A percentile compares a stretch with the other conserved stretches of the same genome.
Conservation (phyloP, 2,329 filamentous ascomycete species). For the Metarhizium anisopliae region DNA sequence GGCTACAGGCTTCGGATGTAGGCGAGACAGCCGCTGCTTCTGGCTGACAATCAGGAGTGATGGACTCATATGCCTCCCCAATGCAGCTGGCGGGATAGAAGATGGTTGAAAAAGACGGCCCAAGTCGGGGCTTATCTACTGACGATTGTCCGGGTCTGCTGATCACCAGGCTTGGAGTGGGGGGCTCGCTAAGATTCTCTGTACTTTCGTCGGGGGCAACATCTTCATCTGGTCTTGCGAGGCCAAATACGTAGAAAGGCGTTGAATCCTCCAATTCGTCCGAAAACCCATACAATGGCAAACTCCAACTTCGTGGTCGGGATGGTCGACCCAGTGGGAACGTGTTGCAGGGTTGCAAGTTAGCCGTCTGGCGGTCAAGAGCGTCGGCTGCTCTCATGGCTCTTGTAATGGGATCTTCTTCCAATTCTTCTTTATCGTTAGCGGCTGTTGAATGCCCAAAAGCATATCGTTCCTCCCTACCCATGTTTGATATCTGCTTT, state of each 20-base stretch:
- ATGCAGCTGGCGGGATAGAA: conserved; percentile 22
- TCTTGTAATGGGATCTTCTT: conserved; percentile 39
- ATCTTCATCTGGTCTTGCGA: conserved; percentile 16
- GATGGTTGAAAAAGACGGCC: conserved; percentile 11
- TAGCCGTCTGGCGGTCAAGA: conserved; percentile 45
- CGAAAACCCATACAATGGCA: conserved; percentile 36
- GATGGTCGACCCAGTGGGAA: conserved; percentile 33
- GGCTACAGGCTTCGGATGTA: conserved; percentile 24
- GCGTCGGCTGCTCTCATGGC: conserved; percentile 53
- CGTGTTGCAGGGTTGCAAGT: conserved; percentile 39
- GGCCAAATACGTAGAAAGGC: conserved; percentile 40
- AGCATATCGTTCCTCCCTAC: conserved; percentile 6
- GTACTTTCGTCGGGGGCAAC: conserved; percentile 9
- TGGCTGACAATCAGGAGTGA: conserved; percentile 9
- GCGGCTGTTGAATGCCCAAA: background rate
- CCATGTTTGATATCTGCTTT: conserved; percentile 12
- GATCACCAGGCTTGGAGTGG: conserved; percentile 18
- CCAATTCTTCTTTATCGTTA: conserved; percentile 31
- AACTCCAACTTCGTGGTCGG: conserved; percentile 38
- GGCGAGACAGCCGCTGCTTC: conserved; percentile 20
- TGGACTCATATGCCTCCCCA: conserved; percentile 22
- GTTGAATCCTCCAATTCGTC: conserved; percentile 34
- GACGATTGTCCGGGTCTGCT: conserved; percentile 18
- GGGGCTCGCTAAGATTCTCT: conserved; percentile 10
- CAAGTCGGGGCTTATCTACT: conserved; percentile 2